Evolutionary conservation across 129 eudicot species (phyloP).

Genomic region (Tagetes erecta): DNA sequence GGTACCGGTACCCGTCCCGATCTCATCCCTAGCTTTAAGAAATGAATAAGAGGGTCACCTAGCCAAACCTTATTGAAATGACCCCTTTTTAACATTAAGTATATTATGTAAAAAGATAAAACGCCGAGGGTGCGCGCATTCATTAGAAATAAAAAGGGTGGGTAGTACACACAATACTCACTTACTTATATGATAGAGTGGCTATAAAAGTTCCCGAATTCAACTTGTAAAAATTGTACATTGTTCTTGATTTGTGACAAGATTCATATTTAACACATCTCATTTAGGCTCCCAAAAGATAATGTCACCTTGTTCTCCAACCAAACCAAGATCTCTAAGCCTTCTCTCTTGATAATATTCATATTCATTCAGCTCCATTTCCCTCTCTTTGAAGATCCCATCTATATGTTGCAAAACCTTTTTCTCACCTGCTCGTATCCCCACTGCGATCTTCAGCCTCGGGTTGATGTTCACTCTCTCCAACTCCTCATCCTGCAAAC

Average conservation of each 20-base stretch:
- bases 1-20: no score
- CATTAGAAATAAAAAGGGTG: no score
- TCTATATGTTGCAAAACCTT: slow-evolving; percentile 82
- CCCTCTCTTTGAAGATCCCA: slow-evolving; percentile 61
- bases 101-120: no score
- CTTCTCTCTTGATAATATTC: slow-evolving; percentile 98
- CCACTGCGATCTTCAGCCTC: slow-evolving; percentile 67
- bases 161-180: neutral
- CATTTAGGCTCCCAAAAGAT: slow-evolving; percentile 88
- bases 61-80: no score
- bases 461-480: slow-evolving; percentile 46
- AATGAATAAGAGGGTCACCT: no score
- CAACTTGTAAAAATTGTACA: slow-evolving; percentile 23
- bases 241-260: neutral
- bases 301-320: slow-evolving; percentile 91
- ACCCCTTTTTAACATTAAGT: no score
- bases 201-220: neutral
- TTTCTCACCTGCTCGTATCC: slow-evolving; percentile 80
- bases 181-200: neutral
- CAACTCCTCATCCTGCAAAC: slow-evolving; percentile 85
- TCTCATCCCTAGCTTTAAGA: no score
- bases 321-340: slow-evolving; percentile 90
- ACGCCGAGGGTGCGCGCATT: no score
- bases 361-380: slow-evolving; percentile 56
- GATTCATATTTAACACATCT: slow-evolving; percentile 1